These are phyloP conservation scores for Orbilia brochopaga DNA, from an alignment of 2,329 filamentous ascomycete species.

Conservation along the genomic window DNA sequence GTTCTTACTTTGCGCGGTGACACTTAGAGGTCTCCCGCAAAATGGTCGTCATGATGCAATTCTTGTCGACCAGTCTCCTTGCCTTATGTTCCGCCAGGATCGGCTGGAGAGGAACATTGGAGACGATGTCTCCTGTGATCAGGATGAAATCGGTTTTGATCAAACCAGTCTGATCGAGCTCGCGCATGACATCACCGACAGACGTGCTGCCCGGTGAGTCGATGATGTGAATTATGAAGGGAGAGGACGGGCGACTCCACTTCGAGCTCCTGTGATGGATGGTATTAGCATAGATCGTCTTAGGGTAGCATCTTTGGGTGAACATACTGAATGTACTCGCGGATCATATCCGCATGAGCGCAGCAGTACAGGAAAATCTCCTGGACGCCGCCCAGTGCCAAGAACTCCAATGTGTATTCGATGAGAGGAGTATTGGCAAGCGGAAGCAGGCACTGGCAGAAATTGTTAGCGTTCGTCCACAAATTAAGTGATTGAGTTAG, in stretches of 20 bases:
- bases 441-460: conserved; percentile 79
- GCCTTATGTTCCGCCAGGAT: conserved; percentile 79
- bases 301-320: background rate
- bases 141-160: conserved; percentile 90
- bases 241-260: conserved; percentile 74
- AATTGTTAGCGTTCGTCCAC: conserved; percentile 1
- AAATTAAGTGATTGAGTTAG: background rate
- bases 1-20: conserved; percentile 75
- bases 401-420: conserved; percentile 95
- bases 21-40: conserved; percentile 75
- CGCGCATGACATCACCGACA: conserved; percentile 90
- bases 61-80: conserved; percentile 81
- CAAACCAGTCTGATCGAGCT: conserved; percentile 82
- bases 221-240: conserved; percentile 79
- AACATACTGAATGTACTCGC: conserved; percentile 75
- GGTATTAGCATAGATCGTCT: conserved; percentile 15
- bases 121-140: conserved; percentile 89
- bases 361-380: conserved; percentile 93
- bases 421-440: conserved; percentile 93
- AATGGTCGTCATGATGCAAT: conserved; percentile 97
- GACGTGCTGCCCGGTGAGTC: conserved; percentile 82
- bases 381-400: conserved; percentile 92
- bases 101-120: conserved; percentile 82
- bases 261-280: conserved; percentile 67
- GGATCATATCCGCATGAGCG: conserved; percentile 82